Evolutionary conservation across 2,329 filamentous ascomycete species (phyloP).

Genomic region (Cladophialophora yegresii): DNA sequence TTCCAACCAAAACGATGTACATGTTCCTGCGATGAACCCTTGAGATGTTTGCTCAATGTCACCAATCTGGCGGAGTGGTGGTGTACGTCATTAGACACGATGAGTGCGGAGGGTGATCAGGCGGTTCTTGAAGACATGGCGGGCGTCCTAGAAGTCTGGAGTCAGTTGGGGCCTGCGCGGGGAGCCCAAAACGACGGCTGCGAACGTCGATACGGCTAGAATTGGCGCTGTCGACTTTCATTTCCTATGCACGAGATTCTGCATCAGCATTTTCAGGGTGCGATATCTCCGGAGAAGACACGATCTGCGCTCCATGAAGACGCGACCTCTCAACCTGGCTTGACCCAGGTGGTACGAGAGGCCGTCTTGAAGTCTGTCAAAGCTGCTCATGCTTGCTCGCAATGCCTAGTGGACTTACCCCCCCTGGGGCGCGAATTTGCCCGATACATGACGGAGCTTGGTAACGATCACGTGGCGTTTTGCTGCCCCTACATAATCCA

Average conservation of each 20-base stretch:
- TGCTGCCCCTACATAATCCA: constrained; percentile 22
- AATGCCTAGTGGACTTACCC: constrained; percentile 15
- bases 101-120: neutral
- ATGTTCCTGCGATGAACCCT: neutral
- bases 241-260: constrained; percentile 16
- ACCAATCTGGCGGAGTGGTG: constrained; percentile 22
- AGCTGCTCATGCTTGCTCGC: constrained; percentile 16
- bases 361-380: constrained; percentile 20
- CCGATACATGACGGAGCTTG: constrained; percentile 16
- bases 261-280: constrained; percentile 14
- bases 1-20: neutral
- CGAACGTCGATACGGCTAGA: constrained; percentile 14
- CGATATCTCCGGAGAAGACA: constrained; percentile 12
- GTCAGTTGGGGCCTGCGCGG: constrained; percentile 22
- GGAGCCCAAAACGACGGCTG: constrained; percentile 14
- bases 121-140: constrained; percentile 14
- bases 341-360: constrained; percentile 7
- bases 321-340: neutral
- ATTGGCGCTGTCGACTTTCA: constrained; percentile 21
- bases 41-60: neutral
- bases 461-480: constrained; percentile 15
- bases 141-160: constrained; percentile 17
- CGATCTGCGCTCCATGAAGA: constrained; percentile 6
- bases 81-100: constrained; percentile 16
- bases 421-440: constrained; percentile 13